phyloP scores from a whole-genome alignment of 208 protist genomes.

The Acanthamoeba triangularis region DNA sequence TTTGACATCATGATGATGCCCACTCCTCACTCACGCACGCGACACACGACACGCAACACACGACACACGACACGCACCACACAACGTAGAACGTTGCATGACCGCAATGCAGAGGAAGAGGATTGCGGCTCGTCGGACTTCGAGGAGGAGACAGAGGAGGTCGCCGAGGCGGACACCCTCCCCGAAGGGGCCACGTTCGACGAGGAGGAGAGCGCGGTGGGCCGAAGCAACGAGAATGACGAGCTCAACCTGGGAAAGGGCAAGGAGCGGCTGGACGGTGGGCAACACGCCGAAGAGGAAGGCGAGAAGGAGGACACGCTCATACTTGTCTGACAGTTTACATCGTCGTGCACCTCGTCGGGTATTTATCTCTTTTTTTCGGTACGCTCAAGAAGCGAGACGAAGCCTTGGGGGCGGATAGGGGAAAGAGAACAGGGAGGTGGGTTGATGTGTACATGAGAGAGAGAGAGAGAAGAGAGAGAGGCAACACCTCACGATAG shows the following conservation, averaged over 20 bases:
- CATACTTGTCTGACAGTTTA: background rate
- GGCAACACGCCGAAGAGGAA: background rate
- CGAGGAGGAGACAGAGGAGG: background rate
- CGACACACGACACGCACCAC: background rate
- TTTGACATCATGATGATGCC: background rate
- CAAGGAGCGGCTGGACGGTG: conserved; percentile 16
- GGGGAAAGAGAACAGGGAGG: background rate
- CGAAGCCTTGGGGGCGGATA: background rate
- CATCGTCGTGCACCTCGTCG: background rate
- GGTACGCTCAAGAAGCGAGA: too few relatives aligned
- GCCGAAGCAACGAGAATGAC: background rate
- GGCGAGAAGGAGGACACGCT: background rate
- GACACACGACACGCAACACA: background rate
- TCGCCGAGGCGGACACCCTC: background rate
- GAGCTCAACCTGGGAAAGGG: background rate
- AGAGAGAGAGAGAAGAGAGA: background rate
- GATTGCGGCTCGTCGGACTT: background rate
- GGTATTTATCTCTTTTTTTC: too few relatives aligned
- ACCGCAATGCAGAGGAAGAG: background rate
- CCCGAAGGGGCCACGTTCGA: background rate
- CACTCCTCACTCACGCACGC: background rate
- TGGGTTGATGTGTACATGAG: background rate
- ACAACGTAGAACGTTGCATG: background rate
- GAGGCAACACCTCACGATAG: background rate
- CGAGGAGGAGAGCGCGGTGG: background rate